These are phyloP conservation scores for Arxiozyma telluris DNA, from an alignment of 1,139 yeast genomes.

Conservation along the genomic window DNA sequence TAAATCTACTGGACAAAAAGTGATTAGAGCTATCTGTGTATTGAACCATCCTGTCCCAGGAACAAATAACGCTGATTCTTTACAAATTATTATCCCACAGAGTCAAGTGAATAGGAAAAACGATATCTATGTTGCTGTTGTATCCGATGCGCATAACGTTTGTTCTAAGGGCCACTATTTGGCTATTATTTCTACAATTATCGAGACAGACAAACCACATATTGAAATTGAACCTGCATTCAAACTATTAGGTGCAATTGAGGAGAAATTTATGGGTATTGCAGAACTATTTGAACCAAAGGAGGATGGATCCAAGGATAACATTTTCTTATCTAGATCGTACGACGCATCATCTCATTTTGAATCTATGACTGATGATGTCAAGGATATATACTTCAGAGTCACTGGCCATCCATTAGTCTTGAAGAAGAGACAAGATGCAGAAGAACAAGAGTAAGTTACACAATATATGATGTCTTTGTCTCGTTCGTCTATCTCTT, in stretches of 20 bases:
- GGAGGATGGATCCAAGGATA: constrained; percentile 71
- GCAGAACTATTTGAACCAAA: constrained; percentile 85
- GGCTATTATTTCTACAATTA: constrained; percentile 90
- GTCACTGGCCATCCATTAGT: constrained; percentile 89
- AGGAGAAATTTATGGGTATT: constrained; percentile 90
- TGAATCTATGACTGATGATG: constrained; percentile 94
- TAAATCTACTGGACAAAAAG: constrained; percentile 72
- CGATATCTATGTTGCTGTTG: constrained; percentile 87
- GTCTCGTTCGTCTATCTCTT: background rate
- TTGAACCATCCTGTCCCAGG: constrained; percentile 83
- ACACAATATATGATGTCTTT: background rate
- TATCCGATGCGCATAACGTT: constrained; percentile 86
- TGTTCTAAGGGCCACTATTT: constrained; percentile 83
- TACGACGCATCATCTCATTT: constrained; percentile 95
- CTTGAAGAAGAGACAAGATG: constrained; percentile 56
- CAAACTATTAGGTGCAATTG: constrained; percentile 68
- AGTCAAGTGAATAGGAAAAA: constrained; percentile 89
- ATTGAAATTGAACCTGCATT: constrained; percentile 91
- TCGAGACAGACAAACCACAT: constrained; percentile 91
- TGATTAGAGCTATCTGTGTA: constrained; percentile 91
- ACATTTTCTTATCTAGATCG: constrained; percentile 74
- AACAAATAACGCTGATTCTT: constrained; percentile 76
- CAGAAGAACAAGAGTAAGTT: background rate
- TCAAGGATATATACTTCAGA: constrained; percentile 85
- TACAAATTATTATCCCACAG: constrained; percentile 93